These are phyloP conservation scores for Moniliella sp. DNA, from an alignment of 1,284 basidiomycete species.

Conservation along the genomic window DNA sequence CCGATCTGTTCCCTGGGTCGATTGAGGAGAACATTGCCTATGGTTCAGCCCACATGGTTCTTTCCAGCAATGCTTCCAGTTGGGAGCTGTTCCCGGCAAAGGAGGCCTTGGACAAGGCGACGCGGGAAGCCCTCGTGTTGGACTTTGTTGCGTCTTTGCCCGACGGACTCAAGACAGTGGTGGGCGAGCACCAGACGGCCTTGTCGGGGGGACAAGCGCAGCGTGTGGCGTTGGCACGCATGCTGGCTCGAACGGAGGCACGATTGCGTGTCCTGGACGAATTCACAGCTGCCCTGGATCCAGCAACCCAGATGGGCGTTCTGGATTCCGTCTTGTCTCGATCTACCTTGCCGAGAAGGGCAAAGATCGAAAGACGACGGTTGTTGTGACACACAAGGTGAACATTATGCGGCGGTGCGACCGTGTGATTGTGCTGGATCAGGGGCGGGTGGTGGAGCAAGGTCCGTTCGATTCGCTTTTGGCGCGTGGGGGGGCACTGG, in stretches of 20 bases:
- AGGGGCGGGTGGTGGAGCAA: slow-evolving; percentile 55
- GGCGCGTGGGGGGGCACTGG: slow-evolving; percentile 51
- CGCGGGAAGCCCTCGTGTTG: slow-evolving; percentile 55
- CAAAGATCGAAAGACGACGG: slow-evolving; percentile 46
- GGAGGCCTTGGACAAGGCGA: slow-evolving; percentile 48
- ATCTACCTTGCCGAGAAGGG: too few species aligned
- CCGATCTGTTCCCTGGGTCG: slow-evolving; percentile 16
- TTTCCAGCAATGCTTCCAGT: not conserved
- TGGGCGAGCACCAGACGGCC: slow-evolving; percentile 68
- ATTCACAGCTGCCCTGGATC: slow-evolving; percentile 72
- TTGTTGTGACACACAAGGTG: slow-evolving; percentile 82
- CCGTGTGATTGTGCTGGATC: slow-evolving; percentile 57
- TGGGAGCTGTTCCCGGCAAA: not conserved
- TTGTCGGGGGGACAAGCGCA: slow-evolving; percentile 89
- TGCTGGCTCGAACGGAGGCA: slow-evolving; percentile 49
- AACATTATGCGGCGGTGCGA: slow-evolving; percentile 79
- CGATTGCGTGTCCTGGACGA: slow-evolving; percentile 75
- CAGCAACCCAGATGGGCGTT: slow-evolving; percentile 55
- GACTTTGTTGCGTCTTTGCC: slow-evolving; percentile 64
- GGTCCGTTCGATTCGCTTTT: slow-evolving; percentile 52
- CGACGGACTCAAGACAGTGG: slow-evolving; percentile 57
- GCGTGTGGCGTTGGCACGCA: slow-evolving; percentile 70
- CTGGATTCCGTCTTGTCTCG: slow-evolving; percentile 56
- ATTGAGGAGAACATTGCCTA: slow-evolving; percentile 20
- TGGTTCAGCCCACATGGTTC: slow-evolving; percentile 7